phyloP scores from a whole-genome alignment of 2,329 filamentous ascomycete genomes.

The Hypoxylon sp. region DNA sequence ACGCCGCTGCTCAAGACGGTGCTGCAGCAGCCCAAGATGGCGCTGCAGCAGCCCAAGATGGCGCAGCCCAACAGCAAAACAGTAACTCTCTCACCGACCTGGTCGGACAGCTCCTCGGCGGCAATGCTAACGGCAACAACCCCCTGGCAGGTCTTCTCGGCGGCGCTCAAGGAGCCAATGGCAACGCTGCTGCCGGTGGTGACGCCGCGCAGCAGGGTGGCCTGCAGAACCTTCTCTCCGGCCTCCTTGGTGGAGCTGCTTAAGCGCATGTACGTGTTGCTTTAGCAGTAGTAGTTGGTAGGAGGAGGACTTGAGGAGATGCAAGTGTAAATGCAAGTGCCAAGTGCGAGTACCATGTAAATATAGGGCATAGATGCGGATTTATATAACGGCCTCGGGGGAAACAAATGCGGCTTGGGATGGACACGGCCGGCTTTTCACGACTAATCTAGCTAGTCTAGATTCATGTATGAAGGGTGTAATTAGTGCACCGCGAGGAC shows the following conservation, averaged over 20 bases:
- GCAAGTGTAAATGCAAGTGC: neutral
- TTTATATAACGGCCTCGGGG: slow-evolving; percentile 17
- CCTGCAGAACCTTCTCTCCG: slow-evolving; percentile 19
- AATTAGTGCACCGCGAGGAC: slow-evolving; percentile 6
- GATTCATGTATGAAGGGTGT: slow-evolving; percentile 36
- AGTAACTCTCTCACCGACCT: slow-evolving; percentile 34
- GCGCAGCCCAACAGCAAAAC: slow-evolving; percentile 26
- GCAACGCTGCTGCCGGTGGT: neutral
- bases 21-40: slow-evolving; percentile 10
- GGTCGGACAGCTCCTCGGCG: slow-evolving; percentile 32
- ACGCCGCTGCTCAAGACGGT: slow-evolving; percentile 7
- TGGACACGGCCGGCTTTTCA: slow-evolving; percentile 2
- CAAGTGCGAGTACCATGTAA: slow-evolving; percentile 28
- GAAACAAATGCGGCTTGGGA: slow-evolving; percentile 15
- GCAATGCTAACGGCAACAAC: slow-evolving; percentile 22
- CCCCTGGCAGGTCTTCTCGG: slow-evolving; percentile 35
- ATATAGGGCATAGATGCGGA: slow-evolving; percentile 37
- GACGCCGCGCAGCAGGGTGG: slow-evolving; percentile 23
- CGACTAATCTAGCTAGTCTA: slow-evolving; percentile 45
- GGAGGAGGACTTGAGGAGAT: no score
- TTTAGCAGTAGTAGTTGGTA: neutral
- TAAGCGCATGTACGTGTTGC: slow-evolving; percentile 8
- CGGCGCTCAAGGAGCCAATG: slow-evolving; percentile 2
- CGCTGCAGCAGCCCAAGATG: slow-evolving; percentile 23
- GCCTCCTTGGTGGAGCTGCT: slow-evolving; percentile 25